phyloP scores from a whole-genome alignment of 495 filamentous ascomycete species.

The Cladorrhinum samala region DNA sequence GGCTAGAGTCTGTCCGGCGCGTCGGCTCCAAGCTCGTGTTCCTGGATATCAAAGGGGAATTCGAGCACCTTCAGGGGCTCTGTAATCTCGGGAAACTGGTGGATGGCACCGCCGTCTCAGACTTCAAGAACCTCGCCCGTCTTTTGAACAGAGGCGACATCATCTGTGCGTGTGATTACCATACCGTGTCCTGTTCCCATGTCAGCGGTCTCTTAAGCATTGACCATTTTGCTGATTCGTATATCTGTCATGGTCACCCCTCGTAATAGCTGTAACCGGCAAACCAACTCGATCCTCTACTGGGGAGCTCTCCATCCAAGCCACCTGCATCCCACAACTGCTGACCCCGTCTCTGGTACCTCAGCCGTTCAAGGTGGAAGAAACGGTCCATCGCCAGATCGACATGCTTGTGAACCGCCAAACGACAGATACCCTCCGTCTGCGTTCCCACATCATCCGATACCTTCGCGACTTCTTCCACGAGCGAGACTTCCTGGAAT shows the following conservation, averaged over 20 bases:
- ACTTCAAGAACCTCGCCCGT: constrained; percentile 54
- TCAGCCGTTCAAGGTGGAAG: constrained; percentile 57
- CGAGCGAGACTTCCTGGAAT: constrained; percentile 68
- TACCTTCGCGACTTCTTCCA: constrained; percentile 68
- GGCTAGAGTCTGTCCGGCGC: constrained; percentile 38
- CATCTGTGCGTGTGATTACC: constrained; percentile 42
- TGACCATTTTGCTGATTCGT: not conserved
- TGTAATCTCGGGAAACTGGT: constrained; percentile 56
- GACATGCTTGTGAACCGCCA: constrained; percentile 69
- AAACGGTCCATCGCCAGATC: constrained; percentile 67
- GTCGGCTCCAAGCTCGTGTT: constrained; percentile 71
- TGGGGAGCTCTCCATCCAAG: constrained; percentile 74
- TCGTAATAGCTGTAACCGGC: constrained; percentile 57
- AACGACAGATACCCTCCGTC: constrained; percentile 59
- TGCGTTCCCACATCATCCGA: constrained; percentile 69
- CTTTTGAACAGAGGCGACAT: constrained; percentile 68
- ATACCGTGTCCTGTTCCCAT: not conserved
- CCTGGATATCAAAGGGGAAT: constrained; percentile 69
- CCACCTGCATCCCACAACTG: constrained; percentile 58
- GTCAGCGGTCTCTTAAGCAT: constrained; percentile 1
- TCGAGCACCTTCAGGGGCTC: constrained; percentile 63
- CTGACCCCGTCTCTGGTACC: constrained; percentile 72
- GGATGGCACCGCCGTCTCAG: constrained; percentile 19
- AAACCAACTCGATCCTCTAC: constrained; percentile 60
- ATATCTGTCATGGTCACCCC: constrained; percentile 10